Base-by-base conservation (phyloP, 768 basidiomycete species). In the Mycena leptocephala region DNA sequence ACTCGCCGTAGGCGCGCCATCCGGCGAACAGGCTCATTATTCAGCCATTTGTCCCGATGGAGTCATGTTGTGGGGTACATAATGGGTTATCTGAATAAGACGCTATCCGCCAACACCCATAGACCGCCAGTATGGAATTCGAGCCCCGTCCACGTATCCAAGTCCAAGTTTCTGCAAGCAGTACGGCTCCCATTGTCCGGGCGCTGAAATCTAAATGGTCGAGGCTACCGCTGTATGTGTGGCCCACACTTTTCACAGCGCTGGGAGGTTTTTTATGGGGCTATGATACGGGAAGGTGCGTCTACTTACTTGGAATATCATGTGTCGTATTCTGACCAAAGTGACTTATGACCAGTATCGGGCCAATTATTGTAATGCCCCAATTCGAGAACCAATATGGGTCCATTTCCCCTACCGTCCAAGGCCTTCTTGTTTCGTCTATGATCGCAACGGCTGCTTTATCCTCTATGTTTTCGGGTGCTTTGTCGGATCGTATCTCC, bases 281-380 rank as follows among this genome's bases (percentile, higher is more conserved):
- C 9, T 82, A 81, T 67, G 84, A 85, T 74, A 85, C 85, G 5
- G 85, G 83, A 75, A 78, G 70, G 81, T 75, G 11, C 14, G 64
- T 18, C 3, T n/a, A n/a, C n/a, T 33, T 67, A n/a, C 6, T 48
- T 37, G 26, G 30, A 24, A 16, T 41, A 14, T 58, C n/a, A 10
- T 43, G 35, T 4, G 5, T 66, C 10, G 35, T 33, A 16, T 48
- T 22, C 14, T 9, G 28, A 20, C n/a, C n/a, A n/a, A n/a, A n/a
- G n/a, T 75, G 37, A 68, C 39, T 32, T 6, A 8, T 35, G 28
- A 37, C 20, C 41, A 78, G 79, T 67, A 72, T 80, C 41, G 90
- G 89, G 2, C 86, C 89, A 37, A 81, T 90, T 37, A 89, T 85
- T 3, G 85, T 87, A 41, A 91, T 90, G 90, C 73, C 83, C 2